These are phyloP conservation scores for Kurtzmaniella quercitrusa DNA, from an alignment of 1,139 yeast species.

Conservation along the genomic window DNA sequence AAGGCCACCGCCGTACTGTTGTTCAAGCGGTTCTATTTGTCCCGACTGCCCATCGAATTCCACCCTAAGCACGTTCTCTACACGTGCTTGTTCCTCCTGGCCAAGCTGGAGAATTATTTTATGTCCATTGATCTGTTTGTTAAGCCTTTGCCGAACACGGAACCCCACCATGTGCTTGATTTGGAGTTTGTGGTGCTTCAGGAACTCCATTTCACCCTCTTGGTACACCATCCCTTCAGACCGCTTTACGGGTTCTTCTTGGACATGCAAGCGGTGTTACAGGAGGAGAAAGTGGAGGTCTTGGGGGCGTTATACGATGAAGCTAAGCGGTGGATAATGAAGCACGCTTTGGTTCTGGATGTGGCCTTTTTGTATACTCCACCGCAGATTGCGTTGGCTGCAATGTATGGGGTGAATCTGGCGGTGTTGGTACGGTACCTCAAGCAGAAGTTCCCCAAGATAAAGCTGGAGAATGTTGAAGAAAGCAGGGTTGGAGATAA, in stretches of 20 bases:
- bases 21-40: conserved; percentile 74
- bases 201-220: conserved; percentile 69
- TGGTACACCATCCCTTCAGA: conserved; percentile 84
- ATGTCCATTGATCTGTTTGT: conserved; percentile 83
- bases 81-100: conserved; percentile 86
- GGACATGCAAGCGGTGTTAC: conserved; percentile 69
- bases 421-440: conserved; percentile 65
- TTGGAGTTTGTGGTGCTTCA: conserved; percentile 75
- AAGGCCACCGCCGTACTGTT: conserved; percentile 83
- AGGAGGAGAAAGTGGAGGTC: conserved; percentile 38
- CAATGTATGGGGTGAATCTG: conserved; percentile 63
- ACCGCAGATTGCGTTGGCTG: conserved; percentile 91
- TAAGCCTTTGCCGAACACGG: conserved; percentile 60
- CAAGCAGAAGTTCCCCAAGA: conserved; percentile 46
- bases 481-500: background rate
- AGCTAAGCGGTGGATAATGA: conserved; percentile 62
- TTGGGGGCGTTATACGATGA: conserved; percentile 59
- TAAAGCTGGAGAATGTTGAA: background rate
- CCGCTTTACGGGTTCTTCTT: conserved; percentile 90
- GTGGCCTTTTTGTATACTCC: conserved; percentile 79
- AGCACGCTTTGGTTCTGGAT: conserved; percentile 65
- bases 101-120: conserved; percentile 88
- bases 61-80: conserved; percentile 81
- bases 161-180: conserved; percentile 63
- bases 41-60: conserved; percentile 76